Evolutionary conservation across 2,329 filamentous ascomycete genomes (phyloP).

Genomic region (Phialophora expanda): DNA sequence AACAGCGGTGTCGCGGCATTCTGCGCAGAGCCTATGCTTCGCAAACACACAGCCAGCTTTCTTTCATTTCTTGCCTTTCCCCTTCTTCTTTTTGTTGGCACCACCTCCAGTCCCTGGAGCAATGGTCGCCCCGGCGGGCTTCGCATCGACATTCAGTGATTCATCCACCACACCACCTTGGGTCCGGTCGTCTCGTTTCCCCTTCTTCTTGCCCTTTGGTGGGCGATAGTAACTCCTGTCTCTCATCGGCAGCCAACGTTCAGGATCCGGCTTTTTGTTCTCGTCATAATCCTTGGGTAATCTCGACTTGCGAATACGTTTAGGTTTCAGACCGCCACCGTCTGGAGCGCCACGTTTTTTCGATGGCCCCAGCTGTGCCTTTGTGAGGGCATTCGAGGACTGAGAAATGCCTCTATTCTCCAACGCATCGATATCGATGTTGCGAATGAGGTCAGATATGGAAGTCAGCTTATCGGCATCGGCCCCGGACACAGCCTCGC

Average conservation of each 20-base stretch:
- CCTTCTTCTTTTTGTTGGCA: conserved; percentile 57
- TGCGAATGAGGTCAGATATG: conserved; percentile 50
- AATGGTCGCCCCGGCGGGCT: conserved; percentile 47
- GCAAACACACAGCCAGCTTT: background rate
- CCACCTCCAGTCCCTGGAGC: conserved; percentile 45
- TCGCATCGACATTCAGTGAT: conserved; percentile 60
- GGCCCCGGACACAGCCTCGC: conserved; percentile 50
- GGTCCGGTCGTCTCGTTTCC: conserved; percentile 79
- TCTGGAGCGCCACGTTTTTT: conserved; percentile 49
- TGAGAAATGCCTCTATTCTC: conserved; percentile 53
- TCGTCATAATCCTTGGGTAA: conserved; percentile 59
- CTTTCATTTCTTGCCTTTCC: conserved; percentile 54
- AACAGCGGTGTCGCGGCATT: background rate
- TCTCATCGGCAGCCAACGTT: conserved; percentile 89
- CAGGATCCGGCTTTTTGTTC: conserved; percentile 80
- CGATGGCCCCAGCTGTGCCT: conserved; percentile 40
- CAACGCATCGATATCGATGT: conserved; percentile 51
- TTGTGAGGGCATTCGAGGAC: conserved; percentile 40
- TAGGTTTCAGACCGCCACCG: conserved; percentile 48
- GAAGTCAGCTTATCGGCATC: conserved; percentile 48
- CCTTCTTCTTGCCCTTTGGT: conserved; percentile 84
- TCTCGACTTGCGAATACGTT: conserved; percentile 52
- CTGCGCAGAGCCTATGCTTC: background rate
- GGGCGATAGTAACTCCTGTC: conserved; percentile 88
- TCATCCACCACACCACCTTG: conserved; percentile 84